Evolutionary conservation across 768 basidiomycete species (phyloP), one percentile per base, ranked within the genome.

Genomic region (Hemileccinum impolitum): DNA sequence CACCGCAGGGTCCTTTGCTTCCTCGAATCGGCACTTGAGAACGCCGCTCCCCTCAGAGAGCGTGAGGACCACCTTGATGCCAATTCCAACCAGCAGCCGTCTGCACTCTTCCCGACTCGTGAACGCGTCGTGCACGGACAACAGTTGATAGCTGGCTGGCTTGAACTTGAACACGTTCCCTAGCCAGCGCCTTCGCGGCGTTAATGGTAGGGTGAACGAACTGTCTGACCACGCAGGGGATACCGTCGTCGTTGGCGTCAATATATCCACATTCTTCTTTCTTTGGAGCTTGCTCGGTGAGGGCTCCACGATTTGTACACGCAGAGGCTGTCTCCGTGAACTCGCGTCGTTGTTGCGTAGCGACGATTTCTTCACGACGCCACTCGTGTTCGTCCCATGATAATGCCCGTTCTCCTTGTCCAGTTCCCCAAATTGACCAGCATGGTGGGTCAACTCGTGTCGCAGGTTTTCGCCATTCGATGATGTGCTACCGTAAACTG

Each of bases 131-230:
- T 77, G 74, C 13, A 74, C 66, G 4, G 86, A 90, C 37, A 80
- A 66, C 11, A 94, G 72, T 21, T 64, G 61, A 58, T 80, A 81
- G 26, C 69, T 75, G 26, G 80, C 71, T 0, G 89, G 82, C 60
- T 86, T 90, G 72, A 91, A 85, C 63, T 81, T 87, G 78, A 97
- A 94, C 36, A 96, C 78, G 59, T 84, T 88, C 38, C 83, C 82
- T 53, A 99, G 80, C 95, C 94, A 98, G 43, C 77, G 80, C 53
- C 81, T 80, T 69, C 70, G 69, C 47, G 74, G 72, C 25, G 78
- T 68, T 38, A 74, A 68, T 3, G 75, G 70, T n/a, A 72, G 70
- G 2, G 72, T 68, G 17, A 73, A 70, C 37, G 77, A 70, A 6
- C 73, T 71, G 34, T 76, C 76, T 11, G 78, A 79, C 51, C 78